phyloP scores from a whole-genome alignment of 2,329 filamentous ascomycete species.

The Aspergillus pseudoglaucus region DNA sequence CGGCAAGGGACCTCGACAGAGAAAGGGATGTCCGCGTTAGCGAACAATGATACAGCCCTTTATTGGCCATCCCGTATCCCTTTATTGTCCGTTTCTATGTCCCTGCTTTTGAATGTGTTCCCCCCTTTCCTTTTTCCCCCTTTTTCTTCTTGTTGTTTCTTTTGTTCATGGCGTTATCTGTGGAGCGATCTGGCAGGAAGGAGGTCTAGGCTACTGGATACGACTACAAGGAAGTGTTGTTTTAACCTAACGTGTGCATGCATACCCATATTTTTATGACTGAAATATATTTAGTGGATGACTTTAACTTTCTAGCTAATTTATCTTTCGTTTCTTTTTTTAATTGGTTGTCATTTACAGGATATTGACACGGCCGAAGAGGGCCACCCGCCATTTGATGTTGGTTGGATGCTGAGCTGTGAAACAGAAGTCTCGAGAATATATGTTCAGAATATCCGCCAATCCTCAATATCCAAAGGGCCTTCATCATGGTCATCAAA shows the following conservation, averaged over 20 bases:
- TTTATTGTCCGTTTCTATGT: not conserved
- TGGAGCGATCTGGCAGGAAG: conserved; percentile 23
- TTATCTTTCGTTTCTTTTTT: not conserved
- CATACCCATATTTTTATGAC: conserved; percentile 17
- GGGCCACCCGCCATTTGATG: too few species aligned
- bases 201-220: conserved; percentile 25
- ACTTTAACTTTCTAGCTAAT: not conserved
- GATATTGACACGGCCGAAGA: too few species aligned
- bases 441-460: too few species aligned
- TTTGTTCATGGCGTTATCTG: conserved; percentile 27
- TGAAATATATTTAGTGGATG: not conserved
- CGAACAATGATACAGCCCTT: not conserved
- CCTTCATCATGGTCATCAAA: too few species aligned
- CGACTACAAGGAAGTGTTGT: conserved; percentile 18
- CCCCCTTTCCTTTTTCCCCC: conserved; percentile 10
- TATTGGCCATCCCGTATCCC: not conserved
- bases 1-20: too few species aligned
- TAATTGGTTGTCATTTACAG: not conserved
- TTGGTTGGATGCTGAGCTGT: too few species aligned
- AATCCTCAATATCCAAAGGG: too few species aligned
- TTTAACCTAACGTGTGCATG: conserved; percentile 8
- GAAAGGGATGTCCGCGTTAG: too few species aligned
- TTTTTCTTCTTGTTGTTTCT: conserved; percentile 17
- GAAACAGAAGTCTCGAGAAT: too few species aligned
- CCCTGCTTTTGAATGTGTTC: not conserved